Evolutionary conservation across 805 yeast genomes (phyloP), one percentile per base, ranked within the genome.

Genomic region (Priceomyces carsonii): DNA sequence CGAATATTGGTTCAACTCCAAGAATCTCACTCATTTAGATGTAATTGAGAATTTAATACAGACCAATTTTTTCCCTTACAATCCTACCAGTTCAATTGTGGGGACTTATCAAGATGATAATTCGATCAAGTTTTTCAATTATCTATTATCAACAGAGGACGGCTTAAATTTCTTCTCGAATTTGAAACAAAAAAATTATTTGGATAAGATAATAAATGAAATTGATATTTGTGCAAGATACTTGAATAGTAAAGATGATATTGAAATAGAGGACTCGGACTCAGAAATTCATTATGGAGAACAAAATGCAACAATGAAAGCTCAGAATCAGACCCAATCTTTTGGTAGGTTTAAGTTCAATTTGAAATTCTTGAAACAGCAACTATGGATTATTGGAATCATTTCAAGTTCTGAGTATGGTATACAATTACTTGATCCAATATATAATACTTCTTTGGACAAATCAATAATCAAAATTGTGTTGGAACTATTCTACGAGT

Each of bases 361-460:
- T 19, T 3, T 29, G 4, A 18, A 29, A 19, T 8, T 18, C 9
- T 29, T 91, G 17, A 87, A 86, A 51, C 85, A 90, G 8, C 77
- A 83, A 21, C 49, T 91, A 22, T 91, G 97, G 97, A 81, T 95
- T 1, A 69, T 87, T 21, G 97, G 96, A 0, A 80, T 82, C 48
- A 79, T 90, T 19, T 90, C 90, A 2, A 76, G 89, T 1, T 76
- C 88, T 1, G 73, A 74, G 7, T 62, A 72, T 33, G 97, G 97
- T 0, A 79, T 84, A 15, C 69, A 63, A 35, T 43, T 67, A 6
- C 43, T 69, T 6, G 69, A 63, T 35, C 64, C 69, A 3, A 39
- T 57, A 28, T 54, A 55, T 39, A 48, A 44, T 26, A 39, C 48
- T 6, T 43, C 45, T 13, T 35, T 59, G 5, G 40, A 41, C 10